Base-by-base conservation (phyloP, 2,329 filamentous ascomycete genomes). In the Lachnellula occidentalis region DNA sequence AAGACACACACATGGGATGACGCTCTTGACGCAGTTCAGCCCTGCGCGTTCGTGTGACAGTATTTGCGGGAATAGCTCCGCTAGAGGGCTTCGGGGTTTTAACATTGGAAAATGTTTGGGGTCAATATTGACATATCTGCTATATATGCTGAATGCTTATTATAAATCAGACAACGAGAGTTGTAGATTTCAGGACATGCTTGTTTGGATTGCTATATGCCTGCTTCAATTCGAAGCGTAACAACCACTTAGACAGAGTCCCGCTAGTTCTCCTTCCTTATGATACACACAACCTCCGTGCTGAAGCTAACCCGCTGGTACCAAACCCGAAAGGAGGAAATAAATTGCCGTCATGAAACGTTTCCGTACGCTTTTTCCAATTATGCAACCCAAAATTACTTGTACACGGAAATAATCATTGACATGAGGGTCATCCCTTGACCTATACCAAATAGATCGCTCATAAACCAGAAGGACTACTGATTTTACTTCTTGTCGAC, bases 341-440 rank as follows among this genome's bases (percentile, higher is more conserved):
- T 34, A 53, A 49, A 39, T 63, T 54, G 56, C 58, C 58, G 54
- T 51, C 58, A 53, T 57, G 62, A 57, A 50, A 47, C 22, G 47
- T 64, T 51, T 49, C 45, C 58, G 55, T 59, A 51, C 63, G 64
- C 61, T 64, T 64, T 64, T 64, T 65, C 46, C 64, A 61, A 60
- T 55, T 57, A 65, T 65, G 61, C 63, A 65, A 53, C 64, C 62
- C 60, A 15, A 45, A 65, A 59, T 60, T 66, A 65, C 55, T 61
- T 64, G 58, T 67, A 67, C 65, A 67, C 48, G 46, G 42, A 54
- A 58, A 49, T 50, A 55, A 49, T 34, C 19, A 41, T 55, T 50
- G 34, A 56, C 45, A 52, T 45, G 48, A 59, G 61, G 51, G 43
- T 56, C 53, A 54, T 53, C 53, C 58, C 48, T 64, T 51, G 48